Evolutionary conservation across 306 rosid genomes (phyloP).

Genomic region (Prunus padus): DNA sequence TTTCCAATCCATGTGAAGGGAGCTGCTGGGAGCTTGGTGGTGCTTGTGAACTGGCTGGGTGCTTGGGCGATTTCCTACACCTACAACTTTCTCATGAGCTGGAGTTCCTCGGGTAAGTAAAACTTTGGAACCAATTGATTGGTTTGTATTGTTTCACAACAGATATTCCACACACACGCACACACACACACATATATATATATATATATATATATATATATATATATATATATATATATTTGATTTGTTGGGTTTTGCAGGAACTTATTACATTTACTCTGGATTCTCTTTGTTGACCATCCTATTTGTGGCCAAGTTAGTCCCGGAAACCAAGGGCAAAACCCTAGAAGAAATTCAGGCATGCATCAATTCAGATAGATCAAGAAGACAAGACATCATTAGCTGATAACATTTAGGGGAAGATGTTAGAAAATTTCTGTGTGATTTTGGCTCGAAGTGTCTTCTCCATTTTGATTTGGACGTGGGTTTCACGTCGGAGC

Average conservation of each 20-base stretch:
- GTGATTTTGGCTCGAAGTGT: conserved; percentile 2
- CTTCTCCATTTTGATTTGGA: conserved; percentile 12
- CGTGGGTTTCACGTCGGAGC: background rate
- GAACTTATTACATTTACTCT: conserved; percentile 68
- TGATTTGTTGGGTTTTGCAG: conserved; percentile 41
- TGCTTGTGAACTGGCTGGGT: conserved; percentile 70
- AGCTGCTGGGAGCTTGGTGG: conserved; percentile 76
- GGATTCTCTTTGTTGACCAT: conserved; percentile 61
- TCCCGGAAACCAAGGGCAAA: conserved; percentile 94
- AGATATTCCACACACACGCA: too few relatives aligned
- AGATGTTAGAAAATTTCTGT: background rate
- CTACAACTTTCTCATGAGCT: conserved; percentile 71
- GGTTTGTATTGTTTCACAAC: background rate
- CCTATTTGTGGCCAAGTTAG: conserved; percentile 64
- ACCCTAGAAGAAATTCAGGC: conserved; percentile 87
- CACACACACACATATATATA: too few relatives aligned
- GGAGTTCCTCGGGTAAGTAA: conserved; percentile 68
- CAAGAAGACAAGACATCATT: conserved; percentile 10
- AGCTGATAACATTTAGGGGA: background rate
- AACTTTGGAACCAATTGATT: background rate
- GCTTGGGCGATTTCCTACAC: conserved; percentile 85
- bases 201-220: too few relatives aligned
- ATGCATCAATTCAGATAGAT: conserved; percentile 42
- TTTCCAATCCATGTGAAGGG: conserved; percentile 86
- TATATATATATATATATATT: background rate